Base-by-base conservation (phyloP, 192 early-diverging fungal species). In the Rhizoclosmatium globosum region DNA sequence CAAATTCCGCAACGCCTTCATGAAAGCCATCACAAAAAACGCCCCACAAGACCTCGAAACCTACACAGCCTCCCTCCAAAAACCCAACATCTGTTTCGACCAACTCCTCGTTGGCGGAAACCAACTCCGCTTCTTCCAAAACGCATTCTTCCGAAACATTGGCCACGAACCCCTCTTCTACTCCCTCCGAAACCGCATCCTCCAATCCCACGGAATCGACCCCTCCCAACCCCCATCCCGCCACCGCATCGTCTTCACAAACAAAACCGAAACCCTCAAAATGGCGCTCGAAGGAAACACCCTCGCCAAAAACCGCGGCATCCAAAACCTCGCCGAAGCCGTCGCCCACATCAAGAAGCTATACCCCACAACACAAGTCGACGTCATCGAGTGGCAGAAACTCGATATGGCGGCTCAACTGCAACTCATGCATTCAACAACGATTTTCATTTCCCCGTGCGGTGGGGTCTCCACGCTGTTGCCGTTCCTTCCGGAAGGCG, bases 231-330 rank as follows among this genome's bases (percentile, higher is more conserved):
- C 70, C 2, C 82, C 82, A 6, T 23, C 17, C 4, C 71, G 17
- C 39, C 82, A 83, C 70, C 58, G 57, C 50, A 83, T 83, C 45
- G 68, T 83, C n/a, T 71, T 83, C n/a, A 80, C 79, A 17, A 76
- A 83, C 47, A 83, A 83, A 71, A 68, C 71, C 2, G 70, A 68
- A 43, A 76, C 74, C 23, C 48, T 76, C 15, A 76, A 76, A 56
- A 76, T 66, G 47, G 21, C 23, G 4, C 64, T 76, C 23, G 74
- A 76, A 38, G 74, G 74, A 11, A 31, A 31, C 31, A 64, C 62
- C 11, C 41, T 76, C 9, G 48, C 45, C 6, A 67, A 65, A 47
- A 76, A 76, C 48, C 74, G 74, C 9, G 74, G 74, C n/a, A 78
- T 83, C 41, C 23, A 9, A 13, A 83, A 83, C 59, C 43, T 83